A percentile compares a stretch with the other conserved stretches of the same genome.
phyloP scores from a whole-genome alignment of 2,329 filamentous ascomycete genomes.

The Hymenoscyphus occultus region DNA sequence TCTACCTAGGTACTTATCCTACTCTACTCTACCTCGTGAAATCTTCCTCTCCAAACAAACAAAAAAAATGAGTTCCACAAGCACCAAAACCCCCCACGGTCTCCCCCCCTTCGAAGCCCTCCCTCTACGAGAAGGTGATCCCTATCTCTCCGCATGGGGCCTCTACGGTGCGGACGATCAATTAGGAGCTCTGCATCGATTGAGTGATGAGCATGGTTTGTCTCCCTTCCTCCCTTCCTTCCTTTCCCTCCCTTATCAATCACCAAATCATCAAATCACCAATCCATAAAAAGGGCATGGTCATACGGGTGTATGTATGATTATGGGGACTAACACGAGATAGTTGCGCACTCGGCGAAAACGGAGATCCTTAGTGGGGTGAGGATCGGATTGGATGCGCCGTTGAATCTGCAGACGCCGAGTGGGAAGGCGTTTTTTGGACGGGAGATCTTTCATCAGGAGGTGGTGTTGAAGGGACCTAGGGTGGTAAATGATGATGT shows the following conservation, averaged over 20 bases:
- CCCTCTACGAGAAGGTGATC: not conserved
- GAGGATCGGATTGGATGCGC: slow-evolving; percentile 5
- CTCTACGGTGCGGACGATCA: slow-evolving; percentile 46
- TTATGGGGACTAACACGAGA: slow-evolving; percentile 8
- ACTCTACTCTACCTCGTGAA: too few species aligned
- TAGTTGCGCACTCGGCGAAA: slow-evolving; percentile 38
- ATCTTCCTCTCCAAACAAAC: not conserved
- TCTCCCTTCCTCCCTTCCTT: not conserved
- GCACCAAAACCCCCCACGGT: not conserved
- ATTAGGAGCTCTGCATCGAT: slow-evolving; percentile 44
- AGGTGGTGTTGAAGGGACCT: not conserved
- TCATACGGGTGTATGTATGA: too few species aligned
- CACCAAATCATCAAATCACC: not conserved
- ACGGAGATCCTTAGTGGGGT: slow-evolving; percentile 7
- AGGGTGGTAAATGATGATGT: slow-evolving; percentile 13
- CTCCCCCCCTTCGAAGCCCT: slow-evolving; percentile 5
- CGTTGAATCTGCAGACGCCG: slow-evolving; percentile 1
- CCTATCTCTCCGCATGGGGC: slow-evolving; percentile 39
- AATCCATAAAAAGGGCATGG: not conserved
- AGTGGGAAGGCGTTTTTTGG: slow-evolving; percentile 11
- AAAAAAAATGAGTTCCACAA: not conserved
- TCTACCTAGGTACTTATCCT: too few species aligned
- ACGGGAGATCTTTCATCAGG: not conserved
- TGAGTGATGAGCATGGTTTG: slow-evolving; percentile 42
- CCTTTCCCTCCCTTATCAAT: not conserved